A percentile compares a stretch with the other conserved stretches of the same genome.
These are phyloP conservation scores for Talaromyces piceae DNA, from an alignment of 2,329 filamentous ascomycete species.

Conservation along the genomic window DNA sequence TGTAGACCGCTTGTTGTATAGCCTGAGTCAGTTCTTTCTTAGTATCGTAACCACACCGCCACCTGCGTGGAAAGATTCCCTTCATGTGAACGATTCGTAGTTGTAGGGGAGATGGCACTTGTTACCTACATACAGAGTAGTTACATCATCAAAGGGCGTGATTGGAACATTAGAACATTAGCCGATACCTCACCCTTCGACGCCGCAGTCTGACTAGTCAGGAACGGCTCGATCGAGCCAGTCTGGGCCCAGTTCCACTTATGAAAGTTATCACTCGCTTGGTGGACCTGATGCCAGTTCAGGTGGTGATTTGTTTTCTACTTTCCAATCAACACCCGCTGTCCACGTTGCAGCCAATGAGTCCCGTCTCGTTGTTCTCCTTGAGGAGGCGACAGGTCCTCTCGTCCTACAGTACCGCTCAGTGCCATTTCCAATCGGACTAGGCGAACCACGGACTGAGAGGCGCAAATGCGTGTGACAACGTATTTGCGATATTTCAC, in stretches of 20 bases:
- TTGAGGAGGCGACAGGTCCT: background rate
- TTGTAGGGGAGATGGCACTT: background rate
- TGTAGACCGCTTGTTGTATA: background rate
- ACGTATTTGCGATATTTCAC: background rate
- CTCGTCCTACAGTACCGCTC: background rate
- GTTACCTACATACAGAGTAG: background rate
- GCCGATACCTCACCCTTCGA: background rate
- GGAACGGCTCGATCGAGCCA: background rate
- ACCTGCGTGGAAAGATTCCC: background rate
- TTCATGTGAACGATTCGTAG: too few relatives aligned
- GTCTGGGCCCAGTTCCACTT: background rate
- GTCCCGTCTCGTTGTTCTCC: background rate
- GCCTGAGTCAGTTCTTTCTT: background rate
- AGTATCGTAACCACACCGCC: background rate
- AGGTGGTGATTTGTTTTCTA: background rate
- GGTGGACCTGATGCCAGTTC: background rate
- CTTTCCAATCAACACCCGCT: background rate
- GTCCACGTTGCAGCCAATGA: background rate
- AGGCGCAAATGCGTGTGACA: background rate
- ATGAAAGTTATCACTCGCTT: background rate
- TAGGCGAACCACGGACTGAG: background rate
- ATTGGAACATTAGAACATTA: background rate
- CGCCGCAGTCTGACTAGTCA: background rate
- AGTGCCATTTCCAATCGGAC: background rate
- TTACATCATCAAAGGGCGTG: too few relatives aligned